A percentile compares a stretch with the other conserved stretches of the same genome.
Evolutionary conservation across 225 moss, liverwort and hornwort genomes (phyloP).

Genomic region (Ulota crispa): DNA sequence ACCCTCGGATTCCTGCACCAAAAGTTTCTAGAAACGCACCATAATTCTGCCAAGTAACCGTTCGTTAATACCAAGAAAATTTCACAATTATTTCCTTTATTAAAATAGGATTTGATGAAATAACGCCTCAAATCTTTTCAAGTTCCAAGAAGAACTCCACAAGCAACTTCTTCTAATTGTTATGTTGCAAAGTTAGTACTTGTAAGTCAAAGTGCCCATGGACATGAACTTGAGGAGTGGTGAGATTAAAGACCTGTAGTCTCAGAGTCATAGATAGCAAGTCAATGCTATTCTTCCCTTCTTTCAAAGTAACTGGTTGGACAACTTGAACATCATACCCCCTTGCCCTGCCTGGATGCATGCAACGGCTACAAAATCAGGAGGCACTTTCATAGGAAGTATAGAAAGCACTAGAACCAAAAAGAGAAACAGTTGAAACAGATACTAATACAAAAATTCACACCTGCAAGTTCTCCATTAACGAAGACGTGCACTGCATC

Average conservation of each 20-base stretch:
- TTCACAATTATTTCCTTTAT: not conserved
- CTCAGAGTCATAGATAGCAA: constrained; percentile 90
- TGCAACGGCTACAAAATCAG: constrained; percentile 16
- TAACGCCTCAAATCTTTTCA: not conserved
- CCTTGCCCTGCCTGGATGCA: constrained; percentile 73
- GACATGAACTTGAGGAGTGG: not conserved
- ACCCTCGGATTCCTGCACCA: constrained; percentile 74
- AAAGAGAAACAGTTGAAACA: not conserved
- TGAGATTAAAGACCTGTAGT: constrained; percentile 55
- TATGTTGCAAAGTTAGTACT: not conserved
- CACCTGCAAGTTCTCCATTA: constrained; percentile 79
- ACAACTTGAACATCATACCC: constrained; percentile 69
- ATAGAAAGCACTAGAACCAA: not conserved
- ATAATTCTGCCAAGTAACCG: constrained; percentile 58
- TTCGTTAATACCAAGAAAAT: constrained; percentile 1
- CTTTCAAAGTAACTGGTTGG: constrained; percentile 57
- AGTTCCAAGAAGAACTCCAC: not conserved
- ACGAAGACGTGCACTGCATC: constrained; percentile 92
- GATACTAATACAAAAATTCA: not conserved
- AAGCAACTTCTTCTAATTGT: not conserved
- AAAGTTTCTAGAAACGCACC: constrained; percentile 79
- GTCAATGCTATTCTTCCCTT: constrained; percentile 77
- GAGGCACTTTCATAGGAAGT: not conserved
- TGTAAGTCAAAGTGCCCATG: not conserved
- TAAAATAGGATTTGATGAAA: not conserved